Base-by-base conservation (phyloP, 192 early-diverging fungal species). In the Kickxella alabastrina region DNA sequence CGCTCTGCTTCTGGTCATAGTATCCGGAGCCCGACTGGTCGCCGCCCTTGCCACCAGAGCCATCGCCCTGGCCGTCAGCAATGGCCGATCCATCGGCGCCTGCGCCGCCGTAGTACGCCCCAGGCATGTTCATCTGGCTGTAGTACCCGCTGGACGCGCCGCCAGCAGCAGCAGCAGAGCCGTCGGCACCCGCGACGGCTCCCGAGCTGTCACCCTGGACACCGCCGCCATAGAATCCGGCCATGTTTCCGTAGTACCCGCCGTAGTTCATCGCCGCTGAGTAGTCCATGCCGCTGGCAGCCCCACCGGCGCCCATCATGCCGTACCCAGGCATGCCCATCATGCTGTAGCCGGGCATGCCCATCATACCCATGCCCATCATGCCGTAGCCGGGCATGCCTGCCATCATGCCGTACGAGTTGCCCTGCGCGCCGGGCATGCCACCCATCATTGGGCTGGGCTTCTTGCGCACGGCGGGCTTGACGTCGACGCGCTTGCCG, bases 401-500 rank as follows among this genome's bases (percentile, higher is more conserved):
- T n/a, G n/a, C n/a, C 59, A 74, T 59, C 48, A 51, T 53, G 12
- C 39, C 43, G 27, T 57, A 65, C 2, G 28, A 18, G n/a, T n/a
- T n/a, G 46, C 29, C 46, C 31, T 35, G 31, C 10, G 25, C 46
- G 6, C 43, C 44, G 13, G 46, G 32, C 54, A 51, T 32, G 38
- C 57, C 69, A 46, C 43, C 43, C 15, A 38, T 23, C 63, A 61
- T 62, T 22, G 43, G 60, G 15, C 43, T 32, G 34, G 45, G 74
- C 52, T 66, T 77, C 46, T 48, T 65, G 56, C 57, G 67, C 41
- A 65, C 49, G 0, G 67, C 67, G 1, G 62, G 57, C 45, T 64
- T 70, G 42, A 75, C 72, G 28, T 75, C 72, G 19, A 75, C 66
- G 44, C 72, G 65, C 56, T 77, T 70, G 32, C 60, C 67, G 29